Evolutionary conservation across 208 protist genomes (phyloP), one percentile per base, ranked within the genome.

Genomic region (Leishmania aethiopica): DNA sequence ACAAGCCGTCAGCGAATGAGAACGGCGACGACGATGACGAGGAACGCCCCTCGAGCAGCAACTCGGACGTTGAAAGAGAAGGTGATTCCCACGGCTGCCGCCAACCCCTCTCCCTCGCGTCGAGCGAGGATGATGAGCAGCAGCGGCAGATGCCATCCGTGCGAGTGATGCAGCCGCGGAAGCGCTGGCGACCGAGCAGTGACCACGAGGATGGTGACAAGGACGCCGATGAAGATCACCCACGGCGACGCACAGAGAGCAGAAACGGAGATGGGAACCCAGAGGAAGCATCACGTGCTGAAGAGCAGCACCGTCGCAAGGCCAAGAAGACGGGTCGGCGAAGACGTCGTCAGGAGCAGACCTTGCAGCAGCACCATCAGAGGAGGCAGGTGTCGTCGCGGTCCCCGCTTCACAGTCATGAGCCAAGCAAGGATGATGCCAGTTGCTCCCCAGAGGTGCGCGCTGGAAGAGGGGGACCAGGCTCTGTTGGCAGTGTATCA

Each of bases 291-390:
- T 28, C 35, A 19, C 6, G 7, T 42, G 71, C 22, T 78, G 40
- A 78, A 19, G 55, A 71, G 47, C 71, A 60, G 66, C 57, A 71
- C 40, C 78, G 67, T 8, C 69, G 82, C 32, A 86, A 86, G 64
- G 47, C 62, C 11, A 86, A 86, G 75, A 83, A 80, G 59, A 64
- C 69, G 3, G 83, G 83, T 35, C 71, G 78, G 5, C 83, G 83
- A 15, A 72, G 83, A 10, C 77, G 82, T 51, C 82, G 82, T 4
- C 77, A 75, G 37, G 77, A 85, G 49, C 77, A 81, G 37, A 73
- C 40, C 19, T 59, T 78, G 15, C 67, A 75, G 47, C 78, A 81
- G 51, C 37, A 72, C 17, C 60, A 62, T 5, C 70, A 75, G 70
- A 62, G 67, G 47, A 49, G 59, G 53, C 71, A 79, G 49, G 49